Evolutionary conservation across 2,329 filamentous ascomycete species (phyloP), one percentile per base, ranked within the genome.

Genomic region (Tolypocladium sp.): DNA sequence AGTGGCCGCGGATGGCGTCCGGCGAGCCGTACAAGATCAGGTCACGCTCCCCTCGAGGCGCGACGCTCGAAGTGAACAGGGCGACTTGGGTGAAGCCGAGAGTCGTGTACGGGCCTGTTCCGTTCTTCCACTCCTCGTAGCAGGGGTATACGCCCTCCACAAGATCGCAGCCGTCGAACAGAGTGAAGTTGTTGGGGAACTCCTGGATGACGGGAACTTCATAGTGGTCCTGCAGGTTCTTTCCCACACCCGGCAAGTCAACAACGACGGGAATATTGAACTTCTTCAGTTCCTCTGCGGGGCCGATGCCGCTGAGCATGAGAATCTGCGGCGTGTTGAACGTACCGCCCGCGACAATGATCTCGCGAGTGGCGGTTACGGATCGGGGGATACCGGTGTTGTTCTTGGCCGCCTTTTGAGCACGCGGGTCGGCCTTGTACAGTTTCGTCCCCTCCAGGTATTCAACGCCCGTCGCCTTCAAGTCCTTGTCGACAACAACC

Each of bases 161-260:
- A 3, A 51, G 33, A 27, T 55, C 49, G 46, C 51, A 44, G 22
- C 44, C 57, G 12, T 58, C 51, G 25, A 41, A 44, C n/a, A 52
- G 42, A 6, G 58, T 56, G 8, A 56, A 37, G 52, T 59, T 64
- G 10, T 62, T 52, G 2, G 63, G 40, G 1, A 58, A 22, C 22
- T 64, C 70, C 25, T 73, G 68, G 30, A 79, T 70, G 7, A 66
- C 60, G 13, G 56, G 44, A 25, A 63, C 41, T 44, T 65, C 80
- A 63, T 79, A 79, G 55, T 81, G 80, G 63, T 87, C 82, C 67
- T 83, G 77, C 6, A 87, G 72, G 68, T 85, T 85, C 41, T 73
- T 77, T 37, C 84, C 84, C 4, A 87, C 82, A 40, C 82, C 83
- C 0, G 82, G 81, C 1, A 79, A 73, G 46, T 79, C 73, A 4